Evolutionary conservation across 176 grass and related monocot species (phyloP).

Genomic region (Juncus inflexus): DNA sequence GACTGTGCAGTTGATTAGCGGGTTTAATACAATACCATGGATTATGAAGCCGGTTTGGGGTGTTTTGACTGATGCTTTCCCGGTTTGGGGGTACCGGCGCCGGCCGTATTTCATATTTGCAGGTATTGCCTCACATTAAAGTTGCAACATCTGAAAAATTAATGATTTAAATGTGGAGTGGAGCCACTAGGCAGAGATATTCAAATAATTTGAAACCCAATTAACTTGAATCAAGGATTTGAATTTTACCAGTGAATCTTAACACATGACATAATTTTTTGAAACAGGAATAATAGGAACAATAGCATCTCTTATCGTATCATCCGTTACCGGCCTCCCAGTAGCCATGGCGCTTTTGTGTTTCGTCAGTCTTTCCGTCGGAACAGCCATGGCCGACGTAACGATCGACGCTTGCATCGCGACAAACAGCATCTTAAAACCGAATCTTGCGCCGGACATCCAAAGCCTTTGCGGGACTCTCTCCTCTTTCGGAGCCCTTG

Average conservation of each 20-base stretch:
- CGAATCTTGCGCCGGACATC: slow-evolving; percentile 69
- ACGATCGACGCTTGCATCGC: slow-evolving; percentile 90
- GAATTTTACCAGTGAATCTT: not conserved
- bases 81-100: slow-evolving; percentile 68
- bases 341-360: slow-evolving; percentile 56
- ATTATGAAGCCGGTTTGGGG: slow-evolving; percentile 90
- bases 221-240: slow-evolving; percentile 12
- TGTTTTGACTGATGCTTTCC: slow-evolving; percentile 73
- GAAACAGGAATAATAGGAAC: slow-evolving; percentile 58
- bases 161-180: too few species aligned
- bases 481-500: slow-evolving; percentile 70
- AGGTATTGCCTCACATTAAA: slow-evolving; percentile 25
- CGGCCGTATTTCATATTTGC: slow-evolving; percentile 83
- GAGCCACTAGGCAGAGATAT: not conserved
- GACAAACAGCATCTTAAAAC: slow-evolving; percentile 87
- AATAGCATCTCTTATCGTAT: slow-evolving; percentile 34
- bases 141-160: too few species aligned
- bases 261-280: slow-evolving; percentile 11
- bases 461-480: slow-evolving; percentile 75
- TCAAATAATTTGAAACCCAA: not conserved
- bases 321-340: slow-evolving; percentile 34
- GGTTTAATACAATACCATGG: slow-evolving; percentile 73
- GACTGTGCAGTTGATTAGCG: slow-evolving; percentile 64
- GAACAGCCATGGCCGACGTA: slow-evolving; percentile 72
- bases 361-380: slow-evolving; percentile 60